Conservation (phyloP, 108 stramenopile genomes). For the Stephanodiscus minutulus region DNA sequence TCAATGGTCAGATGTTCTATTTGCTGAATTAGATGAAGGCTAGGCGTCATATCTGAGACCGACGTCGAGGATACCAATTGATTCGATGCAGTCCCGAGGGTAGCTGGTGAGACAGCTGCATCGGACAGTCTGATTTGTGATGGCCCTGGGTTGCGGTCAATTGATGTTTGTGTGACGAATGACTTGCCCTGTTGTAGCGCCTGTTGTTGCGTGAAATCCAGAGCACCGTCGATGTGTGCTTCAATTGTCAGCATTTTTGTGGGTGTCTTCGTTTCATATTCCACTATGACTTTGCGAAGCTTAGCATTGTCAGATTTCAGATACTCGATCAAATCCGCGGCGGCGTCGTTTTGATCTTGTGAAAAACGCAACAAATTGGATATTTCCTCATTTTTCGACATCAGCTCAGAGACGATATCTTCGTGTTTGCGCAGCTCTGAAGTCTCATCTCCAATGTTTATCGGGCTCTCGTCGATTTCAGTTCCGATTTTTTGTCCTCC, state of each 20-base stretch:
- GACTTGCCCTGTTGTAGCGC: conserved; percentile 23
- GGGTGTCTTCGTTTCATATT: too few relatives aligned
- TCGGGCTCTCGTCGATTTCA: background rate
- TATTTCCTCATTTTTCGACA: conserved; percentile 25
- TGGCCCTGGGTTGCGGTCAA: conserved; percentile 1
- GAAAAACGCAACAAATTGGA: conserved; percentile 13
- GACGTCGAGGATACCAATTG: conserved; percentile 4
- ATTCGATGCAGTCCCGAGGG: too few relatives aligned
- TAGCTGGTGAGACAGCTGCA: background rate
- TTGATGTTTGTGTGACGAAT: conserved; percentile 14
- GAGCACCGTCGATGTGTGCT: background rate
- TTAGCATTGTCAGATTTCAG: conserved; percentile 34
- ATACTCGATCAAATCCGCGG: conserved; percentile 9
- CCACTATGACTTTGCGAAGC: conserved; percentile 2
- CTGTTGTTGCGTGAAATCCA: too few relatives aligned
- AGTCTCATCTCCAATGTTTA: conserved; percentile 19
- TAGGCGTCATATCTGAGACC: conserved; percentile 12
- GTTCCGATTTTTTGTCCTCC: background rate
- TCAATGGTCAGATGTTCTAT: conserved; percentile 19
- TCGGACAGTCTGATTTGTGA: background rate
- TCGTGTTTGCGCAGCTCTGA: conserved; percentile 15
- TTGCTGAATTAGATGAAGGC: conserved; percentile 7
- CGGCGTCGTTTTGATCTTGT: conserved; percentile 24
- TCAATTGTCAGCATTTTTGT: background rate
- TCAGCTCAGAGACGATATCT: conserved; percentile 30